Percentiles rank a stretch among this genome's conserved stretches.
Conservation (phyloP, 1,139 yeast species). For the Magnusiomyces paraingens region DNA sequence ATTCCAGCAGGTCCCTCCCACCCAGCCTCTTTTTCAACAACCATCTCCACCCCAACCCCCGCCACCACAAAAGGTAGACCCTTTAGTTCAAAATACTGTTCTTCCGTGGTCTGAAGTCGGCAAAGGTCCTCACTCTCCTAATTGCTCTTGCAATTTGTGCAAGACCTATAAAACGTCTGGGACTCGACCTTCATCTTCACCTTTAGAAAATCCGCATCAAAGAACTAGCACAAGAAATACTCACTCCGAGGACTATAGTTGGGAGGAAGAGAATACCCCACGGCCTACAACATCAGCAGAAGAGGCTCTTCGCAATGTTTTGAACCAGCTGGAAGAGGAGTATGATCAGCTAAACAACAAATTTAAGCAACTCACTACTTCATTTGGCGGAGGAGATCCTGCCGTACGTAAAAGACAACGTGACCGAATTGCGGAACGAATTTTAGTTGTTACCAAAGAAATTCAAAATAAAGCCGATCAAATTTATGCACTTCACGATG, state of each 20-base stretch:
- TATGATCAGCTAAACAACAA: slow-evolving; percentile 23
- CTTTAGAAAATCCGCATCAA: neutral
- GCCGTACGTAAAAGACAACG: slow-evolving; percentile 25
- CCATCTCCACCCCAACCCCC: too few species aligned
- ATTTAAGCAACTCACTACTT: slow-evolving; percentile 20
- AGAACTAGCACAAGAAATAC: neutral
- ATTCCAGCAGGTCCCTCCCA: too few species aligned
- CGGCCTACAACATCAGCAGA: slow-evolving; percentile 30
- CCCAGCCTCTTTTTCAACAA: too few species aligned
- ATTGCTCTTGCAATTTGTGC: neutral
- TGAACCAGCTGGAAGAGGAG: slow-evolving; percentile 26
- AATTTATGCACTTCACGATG: slow-evolving; percentile 31
- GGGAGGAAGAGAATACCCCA: slow-evolving; percentile 28
- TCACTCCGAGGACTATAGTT: neutral
- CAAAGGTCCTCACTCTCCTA: too few species aligned
- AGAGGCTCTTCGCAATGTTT: slow-evolving; percentile 25
- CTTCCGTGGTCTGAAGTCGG: too few species aligned
- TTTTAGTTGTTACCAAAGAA: slow-evolving; percentile 24
- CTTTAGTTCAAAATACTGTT: too few species aligned
- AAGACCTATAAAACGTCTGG: slow-evolving; percentile 6
- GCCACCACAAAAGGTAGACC: too few species aligned
- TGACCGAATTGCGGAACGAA: slow-evolving; percentile 22
- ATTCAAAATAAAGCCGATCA: slow-evolving; percentile 32
- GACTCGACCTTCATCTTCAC: neutral
- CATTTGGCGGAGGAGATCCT: slow-evolving; percentile 27